These are phyloP conservation scores for Phoma sp. DNA, from an alignment of 2,329 filamentous ascomycete genomes.

Conservation along the genomic window DNA sequence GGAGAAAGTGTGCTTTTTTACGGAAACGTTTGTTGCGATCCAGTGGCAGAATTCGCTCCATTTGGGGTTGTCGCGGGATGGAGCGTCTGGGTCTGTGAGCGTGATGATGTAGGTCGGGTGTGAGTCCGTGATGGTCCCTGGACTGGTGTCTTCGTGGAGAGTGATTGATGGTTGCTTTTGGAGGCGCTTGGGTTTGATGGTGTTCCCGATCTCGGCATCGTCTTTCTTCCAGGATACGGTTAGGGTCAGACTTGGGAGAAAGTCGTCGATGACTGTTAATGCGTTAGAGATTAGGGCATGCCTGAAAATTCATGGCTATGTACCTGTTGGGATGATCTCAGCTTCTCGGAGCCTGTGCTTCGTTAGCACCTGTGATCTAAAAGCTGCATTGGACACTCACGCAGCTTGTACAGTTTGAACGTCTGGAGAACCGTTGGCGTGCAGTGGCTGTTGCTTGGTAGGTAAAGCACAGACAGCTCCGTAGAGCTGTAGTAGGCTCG, in stretches of 20 bases:
- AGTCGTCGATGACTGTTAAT: slow-evolving; percentile 64
- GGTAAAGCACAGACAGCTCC: slow-evolving; percentile 29
- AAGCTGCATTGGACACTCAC: slow-evolving; percentile 22
- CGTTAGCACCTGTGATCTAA: slow-evolving; percentile 1
- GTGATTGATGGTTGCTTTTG: slow-evolving; percentile 52
- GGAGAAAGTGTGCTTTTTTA: slow-evolving; percentile 31
- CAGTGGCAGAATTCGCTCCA: slow-evolving; percentile 68
- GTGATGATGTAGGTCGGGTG: slow-evolving; percentile 57
- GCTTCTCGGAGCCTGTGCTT: slow-evolving; percentile 45
- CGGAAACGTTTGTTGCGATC: slow-evolving; percentile 52
- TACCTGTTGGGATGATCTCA: slow-evolving; percentile 52
- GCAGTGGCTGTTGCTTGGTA: slow-evolving; percentile 36
- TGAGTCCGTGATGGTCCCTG: slow-evolving; percentile 21
- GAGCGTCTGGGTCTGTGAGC: slow-evolving; percentile 67
- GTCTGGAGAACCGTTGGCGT: slow-evolving; percentile 17
- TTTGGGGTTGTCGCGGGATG: slow-evolving; percentile 59
- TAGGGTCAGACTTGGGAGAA: slow-evolving; percentile 62
- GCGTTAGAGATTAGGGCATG: slow-evolving; percentile 7
- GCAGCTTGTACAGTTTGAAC: slow-evolving; percentile 37
- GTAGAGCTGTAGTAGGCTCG: slow-evolving; percentile 29
- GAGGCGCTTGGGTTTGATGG: slow-evolving; percentile 54
- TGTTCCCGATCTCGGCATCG: slow-evolving; percentile 61
- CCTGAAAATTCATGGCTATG: neutral
- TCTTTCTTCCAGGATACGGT: slow-evolving; percentile 56
- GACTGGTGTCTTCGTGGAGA: slow-evolving; percentile 45